Percentiles rank a stretch among this genome's conserved stretches.
Conservation (phyloP, 1,139 yeast genomes). For the Suhomyces bolitotheri region DNA sequence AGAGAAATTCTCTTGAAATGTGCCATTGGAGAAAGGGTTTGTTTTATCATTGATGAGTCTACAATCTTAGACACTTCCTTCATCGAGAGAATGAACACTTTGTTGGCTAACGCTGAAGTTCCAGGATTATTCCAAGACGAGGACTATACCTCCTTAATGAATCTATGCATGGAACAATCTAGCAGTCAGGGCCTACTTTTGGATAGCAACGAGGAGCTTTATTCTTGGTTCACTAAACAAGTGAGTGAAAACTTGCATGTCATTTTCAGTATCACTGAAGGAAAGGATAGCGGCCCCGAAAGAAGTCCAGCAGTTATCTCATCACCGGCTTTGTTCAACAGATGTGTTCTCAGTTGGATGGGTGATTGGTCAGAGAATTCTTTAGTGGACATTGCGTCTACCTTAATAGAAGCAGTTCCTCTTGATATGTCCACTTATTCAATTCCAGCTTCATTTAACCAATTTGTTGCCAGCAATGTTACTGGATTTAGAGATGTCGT, state of each 20-base stretch:
- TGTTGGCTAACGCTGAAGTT: constrained; percentile 87
- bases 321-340: constrained; percentile 88
- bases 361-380: constrained; percentile 73
- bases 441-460: constrained; percentile 27
- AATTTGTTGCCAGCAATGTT: constrained; percentile 17
- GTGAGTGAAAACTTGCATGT: constrained; percentile 78
- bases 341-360: constrained; percentile 91
- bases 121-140: constrained; percentile 90
- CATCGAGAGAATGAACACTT: constrained; percentile 87
- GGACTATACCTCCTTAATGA: constrained; percentile 56
- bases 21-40: constrained; percentile 59
- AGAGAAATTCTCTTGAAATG: constrained; percentile 51
- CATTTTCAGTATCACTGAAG: constrained; percentile 71
- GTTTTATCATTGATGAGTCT: constrained; percentile 81
- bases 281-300: constrained; percentile 25
- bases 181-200: constrained; percentile 60
- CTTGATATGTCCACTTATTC: constrained; percentile 48
- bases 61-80: constrained; percentile 75
- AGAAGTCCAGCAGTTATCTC: constrained; percentile 49
- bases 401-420: constrained; percentile 48
- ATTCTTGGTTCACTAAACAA: constrained; percentile 71
- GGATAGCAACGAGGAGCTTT: constrained; percentile 72
- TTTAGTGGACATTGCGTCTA: constrained; percentile 50
- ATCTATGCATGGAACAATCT: constrained; percentile 59
- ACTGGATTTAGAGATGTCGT: constrained; percentile 47